A percentile compares a stretch with the other conserved stretches of the same genome.
phyloP scores from a whole-genome alignment of 176 grass and related monocot genomes.

The Avena atlantica region DNA sequence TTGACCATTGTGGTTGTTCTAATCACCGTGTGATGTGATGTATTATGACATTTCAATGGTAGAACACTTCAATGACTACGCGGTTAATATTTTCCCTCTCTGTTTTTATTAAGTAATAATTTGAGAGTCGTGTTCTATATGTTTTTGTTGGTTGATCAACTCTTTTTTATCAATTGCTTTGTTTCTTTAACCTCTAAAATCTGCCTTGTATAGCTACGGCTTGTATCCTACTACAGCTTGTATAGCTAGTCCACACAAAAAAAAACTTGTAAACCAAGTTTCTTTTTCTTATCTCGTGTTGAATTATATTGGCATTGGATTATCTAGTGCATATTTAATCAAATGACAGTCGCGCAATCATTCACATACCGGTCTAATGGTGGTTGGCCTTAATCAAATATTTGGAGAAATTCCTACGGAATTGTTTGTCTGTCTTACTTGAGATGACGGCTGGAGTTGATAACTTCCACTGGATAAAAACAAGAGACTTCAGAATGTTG shows the following conservation, averaged over 20 bases:
- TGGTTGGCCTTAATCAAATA: constrained; percentile 28
- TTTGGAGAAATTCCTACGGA: background rate
- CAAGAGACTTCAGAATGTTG: constrained; percentile 34
- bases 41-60: too few species aligned
- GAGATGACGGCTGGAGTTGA: constrained; percentile 42
- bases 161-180: too few species aligned
- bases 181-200: too few species aligned
- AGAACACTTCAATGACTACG: too few species aligned
- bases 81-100: too few species aligned
- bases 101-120: too few species aligned
- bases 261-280: background rate
- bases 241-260: background rate
- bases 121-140: too few species aligned
- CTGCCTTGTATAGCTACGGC: too few species aligned
- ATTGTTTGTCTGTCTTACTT: constrained; percentile 10
- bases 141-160: too few species aligned
- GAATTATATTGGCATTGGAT: background rate
- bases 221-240: background rate
- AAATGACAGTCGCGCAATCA: background rate
- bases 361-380: background rate
- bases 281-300: background rate
- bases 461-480: background rate
- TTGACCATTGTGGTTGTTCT: too few species aligned
- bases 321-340: background rate
- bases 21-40: too few species aligned